Base-by-base conservation (phyloP, 768 basidiomycete genomes). In the Suillus weaverae region DNA sequence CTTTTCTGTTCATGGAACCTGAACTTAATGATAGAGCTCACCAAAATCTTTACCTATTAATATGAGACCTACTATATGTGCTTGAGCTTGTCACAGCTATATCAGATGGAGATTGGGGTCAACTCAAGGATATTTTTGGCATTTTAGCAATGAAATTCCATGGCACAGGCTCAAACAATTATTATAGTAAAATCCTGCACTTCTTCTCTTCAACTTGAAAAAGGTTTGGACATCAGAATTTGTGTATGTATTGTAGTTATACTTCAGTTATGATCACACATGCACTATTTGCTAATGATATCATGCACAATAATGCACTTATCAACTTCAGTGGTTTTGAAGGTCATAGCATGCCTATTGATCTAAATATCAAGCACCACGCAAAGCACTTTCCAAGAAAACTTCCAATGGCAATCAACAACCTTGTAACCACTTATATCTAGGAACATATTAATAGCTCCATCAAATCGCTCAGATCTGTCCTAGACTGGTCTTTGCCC, bases 351-450 rank as follows among this genome's bases (percentile, higher is more conserved):
- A 81, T 80, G 77, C 66, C 64, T 0, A 72, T 79, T 16, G 77
- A 81, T 44, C 9, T 77, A 2, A 81, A 81, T 60, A 79, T 80
- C 1, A 75, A 81, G 54, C 79, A 81, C n/a, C n/a, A n/a, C n/a
- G n/a, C n/a, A n/a, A n/a, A n/a, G n/a, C n/a, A n/a, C n/a, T n/a
- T n/a, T n/a, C n/a, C n/a, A n/a, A n/a, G n/a, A n/a, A n/a, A n/a
- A n/a, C n/a, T n/a, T n/a, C n/a, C n/a, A n/a, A 26, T 26, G 26
- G 26, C 26, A 26, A 26, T 26, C 13, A 5, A 14, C 5, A 4
- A 6, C 10, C 4, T 14, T 14, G 0, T 26, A 48, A 48, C 10
- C 5, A 1, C 0, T 5, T 48, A 48, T 48, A 48, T 48, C 14
- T 6, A 48, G 46, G 22, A 48, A 48, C 13, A 7, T 22, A 6